A percentile compares a stretch with the other conserved stretches of the same genome.
These are phyloP conservation scores for Cicer judaicum DNA, from an alignment of 306 rosid species.

Conservation along the genomic window DNA sequence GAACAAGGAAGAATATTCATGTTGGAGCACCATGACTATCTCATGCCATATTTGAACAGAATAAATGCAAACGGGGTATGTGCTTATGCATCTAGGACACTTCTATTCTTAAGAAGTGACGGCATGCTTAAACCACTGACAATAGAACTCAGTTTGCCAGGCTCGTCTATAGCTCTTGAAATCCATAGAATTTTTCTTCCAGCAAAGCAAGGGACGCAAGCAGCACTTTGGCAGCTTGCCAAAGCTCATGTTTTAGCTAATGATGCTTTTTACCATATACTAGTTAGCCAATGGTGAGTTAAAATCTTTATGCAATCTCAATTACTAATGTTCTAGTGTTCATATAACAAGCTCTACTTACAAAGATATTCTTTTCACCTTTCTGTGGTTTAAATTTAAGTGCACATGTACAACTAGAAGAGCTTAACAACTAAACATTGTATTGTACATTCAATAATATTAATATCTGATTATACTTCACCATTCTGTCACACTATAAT, in stretches of 20 bases:
- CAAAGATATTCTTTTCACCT: neutral
- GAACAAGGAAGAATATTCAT: slow-evolving; percentile 56
- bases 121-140: slow-evolving; percentile 67
- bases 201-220: slow-evolving; percentile 59
- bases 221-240: slow-evolving; percentile 80
- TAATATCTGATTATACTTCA: no score
- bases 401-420: no score
- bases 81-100: slow-evolving; percentile 72
- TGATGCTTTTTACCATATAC: slow-evolving; percentile 67
- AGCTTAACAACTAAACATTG: no score
- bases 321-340: neutral
- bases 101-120: slow-evolving; percentile 67
- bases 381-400: neutral
- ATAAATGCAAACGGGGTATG: slow-evolving; percentile 56
- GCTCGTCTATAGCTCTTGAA: slow-evolving; percentile 34
- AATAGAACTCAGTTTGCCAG: slow-evolving; percentile 75
- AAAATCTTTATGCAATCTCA: slow-evolving; percentile 31
- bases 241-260: slow-evolving; percentile 79
- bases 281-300: slow-evolving; percentile 78
- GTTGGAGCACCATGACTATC: slow-evolving; percentile 75
- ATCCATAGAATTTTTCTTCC: slow-evolving; percentile 54
- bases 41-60: slow-evolving; percentile 63
- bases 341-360: neutral
- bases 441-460: no score
- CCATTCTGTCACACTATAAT: no score